Evolutionary conservation across 2,329 filamentous ascomycete genomes (phyloP), one percentile per base, ranked within the genome.

Genomic region (Exophiala dermatitidis): DNA sequence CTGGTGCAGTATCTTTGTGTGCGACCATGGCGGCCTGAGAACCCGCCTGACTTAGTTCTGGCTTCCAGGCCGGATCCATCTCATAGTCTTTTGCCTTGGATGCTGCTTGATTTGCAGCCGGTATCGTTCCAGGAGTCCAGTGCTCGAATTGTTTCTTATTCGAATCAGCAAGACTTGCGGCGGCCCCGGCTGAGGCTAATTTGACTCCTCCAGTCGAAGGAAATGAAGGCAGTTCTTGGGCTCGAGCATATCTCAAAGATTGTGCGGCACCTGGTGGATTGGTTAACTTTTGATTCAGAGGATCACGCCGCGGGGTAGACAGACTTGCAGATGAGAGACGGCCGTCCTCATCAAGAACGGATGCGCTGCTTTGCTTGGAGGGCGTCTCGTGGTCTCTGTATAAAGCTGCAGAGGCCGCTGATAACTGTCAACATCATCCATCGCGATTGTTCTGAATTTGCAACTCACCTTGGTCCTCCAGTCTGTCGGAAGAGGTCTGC

Each of bases 11-110:
- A 50, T 78, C 75, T 62, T 69, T 76, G 58, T 77, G 65, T 2
- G 88, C 87, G 29, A 87, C 72, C 6, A 88, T 66, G 3, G 89
- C 89, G 45, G 89, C 88, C 66, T 86, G 88, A 47, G 85, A 83
- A 34, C 86, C 85, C 46, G 83, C 80, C 8, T 80, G 72, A 64
- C 80, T 86, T 51, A 78, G 71, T 53, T 82, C 74, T 5, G 83
- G 81, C 58, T 85, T 77, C 81, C 82, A 85, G 5, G 77, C 54
- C 2, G 84, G 81, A 67, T 66, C 77, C 76, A 72, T 77, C 64
- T 80, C 79, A 63, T 82, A 82, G 63, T 83, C 77, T 61, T 81
- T 78, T 26, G 79, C 81, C 32, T 78, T 68, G 50, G 78, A 65
- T 1, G 82, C 81, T 33, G 82, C 82, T 50, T 77, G 77, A 50